Conservation (phyloP, 805 yeast species). For the Yamadazyma sp. region DNA sequence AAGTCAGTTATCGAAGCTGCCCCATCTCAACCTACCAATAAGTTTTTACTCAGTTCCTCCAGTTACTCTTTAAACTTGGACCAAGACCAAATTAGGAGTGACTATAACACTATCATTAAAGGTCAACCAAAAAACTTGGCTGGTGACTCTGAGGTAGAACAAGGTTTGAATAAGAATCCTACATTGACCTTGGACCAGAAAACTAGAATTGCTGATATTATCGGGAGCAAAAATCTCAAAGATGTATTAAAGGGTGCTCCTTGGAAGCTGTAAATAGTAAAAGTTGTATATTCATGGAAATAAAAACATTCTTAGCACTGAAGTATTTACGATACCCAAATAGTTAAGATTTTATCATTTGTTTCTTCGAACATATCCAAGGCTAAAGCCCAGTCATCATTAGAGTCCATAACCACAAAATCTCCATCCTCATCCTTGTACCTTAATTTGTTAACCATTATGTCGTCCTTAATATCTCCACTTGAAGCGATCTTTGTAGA, state of each 20-base stretch:
- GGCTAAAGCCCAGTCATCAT: conserved; percentile 88
- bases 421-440: conserved; percentile 97
- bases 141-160: conserved; percentile 8
- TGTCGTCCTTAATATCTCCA: conserved; percentile 54
- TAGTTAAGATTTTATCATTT: conserved; percentile 28
- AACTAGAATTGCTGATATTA: conserved; percentile 28
- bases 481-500: conserved; percentile 48
- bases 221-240: conserved; percentile 10
- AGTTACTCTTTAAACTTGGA: conserved; percentile 25
- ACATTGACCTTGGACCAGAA: conserved; percentile 27
- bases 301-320: neutral
- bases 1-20: conserved; percentile 27
- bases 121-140: conserved; percentile 25
- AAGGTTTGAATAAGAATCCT: conserved; percentile 25
- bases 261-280: conserved; percentile 16
- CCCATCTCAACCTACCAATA: conserved; percentile 20
- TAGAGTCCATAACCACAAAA: conserved; percentile 76
- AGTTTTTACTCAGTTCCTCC: conserved; percentile 33
- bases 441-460: conserved; percentile 56
- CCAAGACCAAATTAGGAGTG: conserved; percentile 20
- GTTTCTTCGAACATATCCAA: conserved; percentile 54
- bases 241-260: conserved; percentile 17
- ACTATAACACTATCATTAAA: conserved; percentile 31
- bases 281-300: conserved; percentile 7
- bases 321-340: conserved; percentile 37